Evolutionary conservation across 2,329 filamentous ascomycete genomes (phyloP).

Genomic region (Scolecobasidium constrictum): DNA sequence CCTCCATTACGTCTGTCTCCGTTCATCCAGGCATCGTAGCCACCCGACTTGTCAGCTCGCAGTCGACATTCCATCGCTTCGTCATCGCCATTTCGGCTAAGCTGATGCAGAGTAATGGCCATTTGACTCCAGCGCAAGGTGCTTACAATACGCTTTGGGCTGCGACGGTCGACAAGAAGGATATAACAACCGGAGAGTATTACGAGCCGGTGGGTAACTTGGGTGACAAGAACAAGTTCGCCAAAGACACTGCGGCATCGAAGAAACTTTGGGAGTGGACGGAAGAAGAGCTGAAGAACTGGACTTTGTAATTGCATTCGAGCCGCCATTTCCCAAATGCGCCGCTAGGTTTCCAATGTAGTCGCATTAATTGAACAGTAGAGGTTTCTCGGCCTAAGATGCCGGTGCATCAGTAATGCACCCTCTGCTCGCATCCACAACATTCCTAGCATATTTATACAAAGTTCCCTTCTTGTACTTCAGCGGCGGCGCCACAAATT

Average conservation of each 20-base stretch:
- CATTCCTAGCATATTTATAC: slow-evolving; percentile 46
- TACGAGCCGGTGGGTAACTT: slow-evolving; percentile 7
- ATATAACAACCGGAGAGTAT: slow-evolving; percentile 6
- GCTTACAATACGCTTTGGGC: slow-evolving; percentile 10
- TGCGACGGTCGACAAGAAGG: background rate
- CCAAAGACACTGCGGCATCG: background rate
- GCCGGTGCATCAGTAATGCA: slow-evolving; percentile 42
- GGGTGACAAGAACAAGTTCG: background rate
- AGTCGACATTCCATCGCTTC: background rate
- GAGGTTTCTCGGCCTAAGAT: background rate
- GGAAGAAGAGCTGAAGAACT: slow-evolving; percentile 8
- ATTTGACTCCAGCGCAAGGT: slow-evolving; percentile 4
- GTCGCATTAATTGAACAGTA: background rate
- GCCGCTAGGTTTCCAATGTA: too few relatives aligned
- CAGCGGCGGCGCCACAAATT: slow-evolving; percentile 41
- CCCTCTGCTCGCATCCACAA: slow-evolving; percentile 47
- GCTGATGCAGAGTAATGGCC: background rate
- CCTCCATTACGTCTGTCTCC: slow-evolving; percentile 31
- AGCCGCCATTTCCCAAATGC: too few relatives aligned
- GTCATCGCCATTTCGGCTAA: background rate
- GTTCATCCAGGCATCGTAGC: slow-evolving; percentile 40
- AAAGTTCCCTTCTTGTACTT: slow-evolving; percentile 50
- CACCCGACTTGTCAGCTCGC: slow-evolving; percentile 26
- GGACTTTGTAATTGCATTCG: background rate
- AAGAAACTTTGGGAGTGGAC: slow-evolving; percentile 11